Evolutionary conservation across 176 grass and related monocot genomes (phyloP).

Genomic region (Panicum miliaceum): DNA sequence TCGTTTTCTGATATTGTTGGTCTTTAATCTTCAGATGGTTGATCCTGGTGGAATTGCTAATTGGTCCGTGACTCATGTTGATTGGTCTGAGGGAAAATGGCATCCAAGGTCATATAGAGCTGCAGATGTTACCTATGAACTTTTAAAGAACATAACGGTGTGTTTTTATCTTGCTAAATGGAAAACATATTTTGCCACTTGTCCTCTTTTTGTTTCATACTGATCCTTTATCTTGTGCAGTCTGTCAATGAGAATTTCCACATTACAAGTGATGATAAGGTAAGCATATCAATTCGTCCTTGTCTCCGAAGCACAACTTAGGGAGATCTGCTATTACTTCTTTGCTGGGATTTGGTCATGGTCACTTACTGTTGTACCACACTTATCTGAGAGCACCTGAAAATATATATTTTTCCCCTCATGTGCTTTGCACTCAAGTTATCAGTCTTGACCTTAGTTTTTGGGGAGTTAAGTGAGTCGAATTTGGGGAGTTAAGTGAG

Average conservation of each 20-base stretch:
- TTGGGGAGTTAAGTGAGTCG: neutral
- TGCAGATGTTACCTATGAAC: conserved; percentile 74
- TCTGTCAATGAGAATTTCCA: conserved; percentile 67
- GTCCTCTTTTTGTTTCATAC: conserved; percentile 18
- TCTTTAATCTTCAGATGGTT: conserved; percentile 65
- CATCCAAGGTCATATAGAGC: conserved; percentile 95
- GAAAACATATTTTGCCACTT: neutral
- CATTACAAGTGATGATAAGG: conserved; percentile 86
- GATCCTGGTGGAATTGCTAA: conserved; percentile 95
- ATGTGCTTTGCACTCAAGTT: neutral
- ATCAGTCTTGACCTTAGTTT: neutral
- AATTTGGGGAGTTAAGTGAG: conserved; percentile 2
- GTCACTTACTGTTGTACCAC: neutral
- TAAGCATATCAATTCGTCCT: conserved; percentile 40
- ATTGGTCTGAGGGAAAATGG: conserved; percentile 99
- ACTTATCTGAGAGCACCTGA: conserved; percentile 26
- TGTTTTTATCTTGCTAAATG: conserved; percentile 29
- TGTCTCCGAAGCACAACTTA: conserved; percentile 24
- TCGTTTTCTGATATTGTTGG: conserved; percentile 33
- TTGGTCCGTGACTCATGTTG: conserved; percentile 97
- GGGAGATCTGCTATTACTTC: conserved; percentile 3
- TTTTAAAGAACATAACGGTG: conserved; percentile 92
- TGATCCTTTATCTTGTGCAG: conserved; percentile 58
- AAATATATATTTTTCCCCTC: neutral
- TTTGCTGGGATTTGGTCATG: conserved; percentile 34